A percentile compares a stretch with the other conserved stretches of the same genome.
phyloP scores from a whole-genome alignment of 768 basidiomycete genomes.

The Leccinum broughii region DNA sequence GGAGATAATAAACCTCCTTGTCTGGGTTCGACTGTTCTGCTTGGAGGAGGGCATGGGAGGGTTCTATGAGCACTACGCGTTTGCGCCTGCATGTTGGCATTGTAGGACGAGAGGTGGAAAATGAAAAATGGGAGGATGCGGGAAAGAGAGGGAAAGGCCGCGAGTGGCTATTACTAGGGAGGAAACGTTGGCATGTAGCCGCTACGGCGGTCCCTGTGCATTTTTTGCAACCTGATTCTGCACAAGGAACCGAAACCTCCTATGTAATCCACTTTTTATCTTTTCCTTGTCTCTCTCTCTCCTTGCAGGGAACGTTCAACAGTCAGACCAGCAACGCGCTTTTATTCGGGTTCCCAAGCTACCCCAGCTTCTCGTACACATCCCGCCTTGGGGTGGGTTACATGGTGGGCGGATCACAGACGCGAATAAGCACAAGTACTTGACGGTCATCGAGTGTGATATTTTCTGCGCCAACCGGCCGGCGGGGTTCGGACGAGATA shows the following conservation, averaged over 20 bases:
- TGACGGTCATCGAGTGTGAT: slow-evolving; percentile 1
- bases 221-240: slow-evolving; percentile 28
- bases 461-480: slow-evolving; percentile 2
- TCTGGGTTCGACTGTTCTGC: slow-evolving; percentile 62
- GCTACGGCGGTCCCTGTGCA: slow-evolving; percentile 34
- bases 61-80: slow-evolving; percentile 85
- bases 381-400: background rate
- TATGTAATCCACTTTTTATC: slow-evolving; percentile 11
- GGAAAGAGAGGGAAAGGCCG: slow-evolving; percentile 57
- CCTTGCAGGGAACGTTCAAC: slow-evolving; percentile 2
- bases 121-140: slow-evolving; percentile 50
- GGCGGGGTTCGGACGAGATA: slow-evolving; percentile 4
- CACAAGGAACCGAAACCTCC: slow-evolving; percentile 26
- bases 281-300: slow-evolving; percentile 1
- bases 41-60: slow-evolving; percentile 67
- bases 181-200: slow-evolving; percentile 49
- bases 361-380: background rate
- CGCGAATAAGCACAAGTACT: slow-evolving; percentile 9
- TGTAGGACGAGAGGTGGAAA: slow-evolving; percentile 43
- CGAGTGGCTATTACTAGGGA: slow-evolving; percentile 54
- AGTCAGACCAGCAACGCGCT: slow-evolving; percentile 7
- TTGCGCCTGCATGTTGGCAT: slow-evolving; percentile 92
- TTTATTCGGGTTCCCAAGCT: slow-evolving; percentile 1
- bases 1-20: slow-evolving; percentile 86
- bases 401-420: slow-evolving; percentile 11